Evolutionary conservation across 352 stramenopile genomes (phyloP).

Genomic region (Globisporangium spiculum): DNA sequence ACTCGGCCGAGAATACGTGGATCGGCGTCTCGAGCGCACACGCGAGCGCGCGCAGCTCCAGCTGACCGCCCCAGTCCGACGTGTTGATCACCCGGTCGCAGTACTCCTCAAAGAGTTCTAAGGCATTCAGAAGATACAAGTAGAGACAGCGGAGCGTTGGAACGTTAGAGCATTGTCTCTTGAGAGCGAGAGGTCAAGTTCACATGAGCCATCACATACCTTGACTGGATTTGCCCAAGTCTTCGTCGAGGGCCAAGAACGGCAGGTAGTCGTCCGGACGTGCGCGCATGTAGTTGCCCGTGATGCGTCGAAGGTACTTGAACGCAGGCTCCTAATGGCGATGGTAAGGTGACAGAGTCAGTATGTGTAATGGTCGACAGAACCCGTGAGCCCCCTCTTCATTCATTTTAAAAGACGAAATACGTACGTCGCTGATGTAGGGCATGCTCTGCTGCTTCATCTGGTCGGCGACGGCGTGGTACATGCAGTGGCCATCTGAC

Average conservation of each 20-base stretch:
- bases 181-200: not conserved
- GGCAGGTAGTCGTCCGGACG: slow-evolving; percentile 91
- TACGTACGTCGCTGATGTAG: slow-evolving; percentile 15
- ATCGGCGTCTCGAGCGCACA: slow-evolving; percentile 87
- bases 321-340: slow-evolving; percentile 36
- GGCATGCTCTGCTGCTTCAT: slow-evolving; percentile 58
- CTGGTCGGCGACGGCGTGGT: slow-evolving; percentile 93
- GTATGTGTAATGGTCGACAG: not conserved
- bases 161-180: not conserved
- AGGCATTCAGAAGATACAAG: not conserved
- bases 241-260: slow-evolving; percentile 81
- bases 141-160: not conserved
- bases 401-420: no score
- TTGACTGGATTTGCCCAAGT: slow-evolving; percentile 28
- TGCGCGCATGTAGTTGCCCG: slow-evolving; percentile 74
- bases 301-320: slow-evolving; percentile 66
- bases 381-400: no score
- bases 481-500: slow-evolving; percentile 98
- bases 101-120: slow-evolving; percentile 89
- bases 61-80: slow-evolving; percentile 96
- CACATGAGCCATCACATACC: slow-evolving; percentile 19
- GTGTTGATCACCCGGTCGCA: slow-evolving; percentile 88
- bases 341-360: not conserved
- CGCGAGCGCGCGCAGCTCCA: slow-evolving; percentile 93
- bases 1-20: slow-evolving; percentile 90